Base-by-base conservation (phyloP, 768 basidiomycete species). In the Boletellus sp. region DNA sequence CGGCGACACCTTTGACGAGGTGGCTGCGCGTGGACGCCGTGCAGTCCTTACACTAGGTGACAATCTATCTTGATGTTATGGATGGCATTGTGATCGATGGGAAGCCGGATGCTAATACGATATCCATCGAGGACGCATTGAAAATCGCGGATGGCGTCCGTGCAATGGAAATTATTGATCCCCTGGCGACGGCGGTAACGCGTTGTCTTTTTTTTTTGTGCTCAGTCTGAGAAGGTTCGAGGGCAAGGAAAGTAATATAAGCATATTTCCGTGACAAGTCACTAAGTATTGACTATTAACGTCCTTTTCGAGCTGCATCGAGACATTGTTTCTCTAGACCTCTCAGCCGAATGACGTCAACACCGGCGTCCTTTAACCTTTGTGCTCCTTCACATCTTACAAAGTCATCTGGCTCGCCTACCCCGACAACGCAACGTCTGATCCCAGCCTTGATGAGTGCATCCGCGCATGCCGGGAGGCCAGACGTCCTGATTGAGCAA, bases 371-470 rank as follows among this genome's bases (percentile, higher is more conserved):
- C 60, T 69, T 77, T 57, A 97, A 63, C 59, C 80, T 83, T 52
- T 73, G 74, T 4, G 89, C 87, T 6, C 95, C 95, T 67, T 94
- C 88, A 63, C 95, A 98, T 10, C 81, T 76, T 12, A 99, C 95
- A 64, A 97, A 99, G 67, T 98, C 95, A 47, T 81, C 81, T 3
- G 95, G 95, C 67, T 99, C 95, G 52, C 82, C 79, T 2, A 85
- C 92, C 3, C 95, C 95, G 38, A 98, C 86, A 61, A 85, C 84
- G 56, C 95, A 94, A 19, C 85, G 77, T 40, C 72, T 78, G 35
- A 98, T 74, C 36, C 73, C 72, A 4, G 87, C 84, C 15, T 74
- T 73, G 31, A 96, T 80, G 44, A 98, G 78, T 3, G 88, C 87
- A 53, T 93, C 81, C 10, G 90, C 84, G 64, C 96, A 98, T 2